Conservation (phyloP, 768 basidiomycete species). For the Pleurotus giganteus region DNA sequence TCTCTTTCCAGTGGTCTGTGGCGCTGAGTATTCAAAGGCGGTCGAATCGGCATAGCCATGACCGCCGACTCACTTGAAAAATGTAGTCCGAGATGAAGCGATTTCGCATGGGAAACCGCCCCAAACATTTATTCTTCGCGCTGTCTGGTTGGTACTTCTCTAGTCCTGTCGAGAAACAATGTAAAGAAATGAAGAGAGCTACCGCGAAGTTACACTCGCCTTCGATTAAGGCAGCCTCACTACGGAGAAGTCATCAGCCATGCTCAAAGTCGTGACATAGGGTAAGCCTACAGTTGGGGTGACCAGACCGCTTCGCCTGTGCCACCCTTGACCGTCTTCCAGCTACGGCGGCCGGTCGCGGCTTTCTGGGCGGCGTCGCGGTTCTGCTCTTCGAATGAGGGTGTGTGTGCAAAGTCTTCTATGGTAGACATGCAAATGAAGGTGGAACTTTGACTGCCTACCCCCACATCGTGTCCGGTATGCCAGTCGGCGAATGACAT, state of each 20-base stretch:
- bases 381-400: constrained; percentile 34
- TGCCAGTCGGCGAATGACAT: constrained; percentile 8
- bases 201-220: constrained; percentile 27
- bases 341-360: constrained; percentile 46
- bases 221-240: constrained; percentile 53
- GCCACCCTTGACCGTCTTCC: constrained; percentile 50
- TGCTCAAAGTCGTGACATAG: background rate
- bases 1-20: constrained; percentile 39
- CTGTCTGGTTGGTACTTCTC: constrained; percentile 48
- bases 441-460: constrained; percentile 17
- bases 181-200: background rate
- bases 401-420: constrained; percentile 38
- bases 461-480: background rate
- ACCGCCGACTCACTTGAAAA: constrained; percentile 23
- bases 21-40: background rate
- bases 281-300: constrained; percentile 36
- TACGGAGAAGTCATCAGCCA: constrained; percentile 7
- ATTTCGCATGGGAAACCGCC: constrained; percentile 60
- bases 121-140: constrained; percentile 44
- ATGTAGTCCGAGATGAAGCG: constrained; percentile 63
- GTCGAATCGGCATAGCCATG: background rate
- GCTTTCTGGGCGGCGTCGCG: constrained; percentile 31
- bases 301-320: constrained; percentile 58
- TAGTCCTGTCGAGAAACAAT: constrained; percentile 31
- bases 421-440: constrained; percentile 36